Percentiles rank a stretch among this genome's conserved stretches.
phyloP scores from a whole-genome alignment of 768 basidiomycete genomes.

The Leccinum uliginosum region DNA sequence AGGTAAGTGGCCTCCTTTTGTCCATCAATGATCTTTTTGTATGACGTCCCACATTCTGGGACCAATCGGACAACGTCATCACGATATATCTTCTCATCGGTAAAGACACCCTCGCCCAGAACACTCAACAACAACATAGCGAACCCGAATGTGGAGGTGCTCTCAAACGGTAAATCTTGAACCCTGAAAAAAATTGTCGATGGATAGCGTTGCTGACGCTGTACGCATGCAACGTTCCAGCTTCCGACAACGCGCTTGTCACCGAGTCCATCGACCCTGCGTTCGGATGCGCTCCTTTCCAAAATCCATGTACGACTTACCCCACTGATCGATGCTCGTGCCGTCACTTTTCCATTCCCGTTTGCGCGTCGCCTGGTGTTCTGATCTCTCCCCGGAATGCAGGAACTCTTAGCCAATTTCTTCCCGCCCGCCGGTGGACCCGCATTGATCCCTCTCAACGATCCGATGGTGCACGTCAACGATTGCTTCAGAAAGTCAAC shows the following conservation, averaged over 20 bases:
- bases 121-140: conserved; percentile 21
- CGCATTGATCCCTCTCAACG: conserved; percentile 23
- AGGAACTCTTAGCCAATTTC: conserved; percentile 24
- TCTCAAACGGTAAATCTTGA: conserved; percentile 22
- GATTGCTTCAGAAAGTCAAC: conserved; percentile 25
- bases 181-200: too few relatives aligned
- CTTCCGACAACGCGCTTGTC: conserved; percentile 25
- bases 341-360: neutral
- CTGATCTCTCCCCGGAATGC: neutral
- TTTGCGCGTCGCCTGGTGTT: neutral
- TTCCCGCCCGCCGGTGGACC: conserved; percentile 24
- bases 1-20: conserved; percentile 4
- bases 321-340: conserved; percentile 21
- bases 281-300: conserved; percentile 21
- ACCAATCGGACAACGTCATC: conserved; percentile 27
- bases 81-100: conserved; percentile 26
- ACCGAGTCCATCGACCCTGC: conserved; percentile 24
- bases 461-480: conserved; percentile 25
- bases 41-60: conserved; percentile 9
- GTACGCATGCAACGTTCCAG: conserved; percentile 3
- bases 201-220: neutral
- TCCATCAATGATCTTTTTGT: neutral
- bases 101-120: conserved; percentile 22
- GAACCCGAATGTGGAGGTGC: conserved; percentile 20
- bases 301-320: conserved; percentile 26